Evolutionary conservation across 2,329 filamentous ascomycete genomes (phyloP).

Genomic region (Neofusicoccum ribis): DNA sequence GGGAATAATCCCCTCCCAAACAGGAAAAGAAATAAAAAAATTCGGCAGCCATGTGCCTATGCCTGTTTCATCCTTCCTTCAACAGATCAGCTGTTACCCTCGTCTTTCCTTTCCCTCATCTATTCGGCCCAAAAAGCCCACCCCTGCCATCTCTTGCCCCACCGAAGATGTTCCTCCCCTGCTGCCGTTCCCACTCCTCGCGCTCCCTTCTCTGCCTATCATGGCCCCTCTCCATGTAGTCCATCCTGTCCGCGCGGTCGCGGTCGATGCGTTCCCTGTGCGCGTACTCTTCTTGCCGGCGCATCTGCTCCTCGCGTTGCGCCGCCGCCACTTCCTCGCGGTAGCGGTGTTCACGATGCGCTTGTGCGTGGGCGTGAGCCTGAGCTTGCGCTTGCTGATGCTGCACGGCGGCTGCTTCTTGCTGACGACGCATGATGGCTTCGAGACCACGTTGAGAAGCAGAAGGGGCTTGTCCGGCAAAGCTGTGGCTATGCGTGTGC

Average conservation of each 20-base stretch:
- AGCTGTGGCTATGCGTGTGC: neutral
- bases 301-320: conserved; percentile 2
- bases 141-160: conserved; percentile 1
- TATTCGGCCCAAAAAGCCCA: conserved; percentile 3
- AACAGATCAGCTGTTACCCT: neutral
- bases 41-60: neutral
- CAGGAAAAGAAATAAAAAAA: neutral
- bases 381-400: conserved; percentile 11
- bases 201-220: neutral
- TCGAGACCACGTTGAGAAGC: conserved; percentile 11
- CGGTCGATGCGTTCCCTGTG: neutral
- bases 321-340: conserved; percentile 10
- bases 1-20: neutral
- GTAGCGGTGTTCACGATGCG: conserved; percentile 11
- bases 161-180: conserved; percentile 8
- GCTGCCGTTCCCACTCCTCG: conserved; percentile 2
- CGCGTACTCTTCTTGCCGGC: neutral
- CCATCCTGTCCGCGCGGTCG: neutral
- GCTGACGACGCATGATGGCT: conserved; percentile 9
- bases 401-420: neutral
- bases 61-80: neutral
- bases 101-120: neutral
- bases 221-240: neutral
- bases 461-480: neutral
- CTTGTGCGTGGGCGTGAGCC: conserved; percentile 15